Evolutionary conservation across 1,139 yeast genomes (phyloP).

Genomic region (Debaryomyces psychrophilus): DNA sequence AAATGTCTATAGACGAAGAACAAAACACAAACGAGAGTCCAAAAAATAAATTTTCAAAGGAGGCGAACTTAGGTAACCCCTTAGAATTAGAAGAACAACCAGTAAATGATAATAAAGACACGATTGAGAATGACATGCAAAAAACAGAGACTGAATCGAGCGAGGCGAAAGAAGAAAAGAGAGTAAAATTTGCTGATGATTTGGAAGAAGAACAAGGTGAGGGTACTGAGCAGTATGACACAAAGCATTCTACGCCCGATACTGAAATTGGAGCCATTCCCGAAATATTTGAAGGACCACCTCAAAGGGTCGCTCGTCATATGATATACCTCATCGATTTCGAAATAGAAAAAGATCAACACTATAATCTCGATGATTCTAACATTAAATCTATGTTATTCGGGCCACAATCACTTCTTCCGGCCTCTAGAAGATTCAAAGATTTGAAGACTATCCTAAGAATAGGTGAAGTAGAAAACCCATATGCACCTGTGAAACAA

Average conservation of each 20-base stretch:
- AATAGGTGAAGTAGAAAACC: constrained; percentile 48
- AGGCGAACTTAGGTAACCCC: not conserved
- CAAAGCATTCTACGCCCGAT: constrained; percentile 15
- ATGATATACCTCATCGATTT: constrained; percentile 53
- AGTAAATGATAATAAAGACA: constrained; percentile 10
- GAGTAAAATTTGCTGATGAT: constrained; percentile 37
- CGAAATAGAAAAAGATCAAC: constrained; percentile 29
- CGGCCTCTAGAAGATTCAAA: constrained; percentile 55
- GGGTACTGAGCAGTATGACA: constrained; percentile 11
- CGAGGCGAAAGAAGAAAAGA: constrained; percentile 15
- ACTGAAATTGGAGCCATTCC: constrained; percentile 16
- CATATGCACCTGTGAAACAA: constrained; percentile 41
- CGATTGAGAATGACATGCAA: not conserved
- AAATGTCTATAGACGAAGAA: not conserved
- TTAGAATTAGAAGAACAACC: not conserved
- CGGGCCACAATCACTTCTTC: constrained; percentile 60
- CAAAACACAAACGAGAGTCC: not conserved
- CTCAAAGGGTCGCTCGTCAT: constrained; percentile 58
- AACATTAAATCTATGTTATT: constrained; percentile 52
- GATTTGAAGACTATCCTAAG: constrained; percentile 58
- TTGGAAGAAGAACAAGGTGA: constrained; percentile 16
- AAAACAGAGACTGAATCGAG: not conserved
- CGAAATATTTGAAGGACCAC: constrained; percentile 63
- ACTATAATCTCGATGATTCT: constrained; percentile 24
- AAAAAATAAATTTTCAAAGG: not conserved